A percentile compares a stretch with the other conserved stretches of the same genome.
Evolutionary conservation across 1,284 basidiomycete species (phyloP).

Genomic region (Cutaneotrichosporon cyanovorans): DNA sequence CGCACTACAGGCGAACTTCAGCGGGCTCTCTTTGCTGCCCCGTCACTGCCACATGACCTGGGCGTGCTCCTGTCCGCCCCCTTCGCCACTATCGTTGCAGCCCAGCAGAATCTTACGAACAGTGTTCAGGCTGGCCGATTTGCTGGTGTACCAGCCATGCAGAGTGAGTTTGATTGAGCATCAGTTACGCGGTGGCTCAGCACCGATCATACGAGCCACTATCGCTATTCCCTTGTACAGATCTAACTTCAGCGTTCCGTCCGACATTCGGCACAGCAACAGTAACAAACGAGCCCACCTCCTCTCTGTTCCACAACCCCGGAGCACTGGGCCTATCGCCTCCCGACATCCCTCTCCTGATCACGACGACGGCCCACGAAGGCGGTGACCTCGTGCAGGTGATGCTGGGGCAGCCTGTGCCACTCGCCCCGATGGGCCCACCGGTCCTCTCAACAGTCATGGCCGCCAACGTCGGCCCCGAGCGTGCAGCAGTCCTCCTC

Average conservation of each 20-base stretch:
- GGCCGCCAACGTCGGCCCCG: not conserved
- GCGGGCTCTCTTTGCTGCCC: constrained; percentile 45
- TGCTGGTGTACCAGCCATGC: constrained; percentile 20
- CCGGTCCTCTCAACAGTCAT: not conserved
- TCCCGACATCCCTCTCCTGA: constrained; percentile 56
- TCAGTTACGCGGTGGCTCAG: no score
- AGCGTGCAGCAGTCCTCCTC: not conserved
- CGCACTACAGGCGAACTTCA: constrained; percentile 55
- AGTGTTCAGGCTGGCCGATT: not conserved
- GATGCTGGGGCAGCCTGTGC: constrained; percentile 38
- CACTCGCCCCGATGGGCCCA: not conserved
- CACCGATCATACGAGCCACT: no score
- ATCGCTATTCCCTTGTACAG: not conserved
- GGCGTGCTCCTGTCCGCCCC: constrained; percentile 55
- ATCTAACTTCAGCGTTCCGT: constrained; percentile 25
- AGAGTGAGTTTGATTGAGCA: no score
- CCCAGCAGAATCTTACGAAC: constrained; percentile 49
- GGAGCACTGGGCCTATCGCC: constrained; percentile 54
- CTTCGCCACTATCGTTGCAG: constrained; percentile 52
- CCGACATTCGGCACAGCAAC: constrained; percentile 29
- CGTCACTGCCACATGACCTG: constrained; percentile 19
- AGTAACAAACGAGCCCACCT: constrained; percentile 50
- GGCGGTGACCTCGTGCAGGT: constrained; percentile 56
- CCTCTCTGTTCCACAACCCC: constrained; percentile 56
- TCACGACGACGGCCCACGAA: constrained; percentile 65